phyloP scores from a whole-genome alignment of 495 filamentous ascomycete species.

The Penicillium ochrochloron region DNA sequence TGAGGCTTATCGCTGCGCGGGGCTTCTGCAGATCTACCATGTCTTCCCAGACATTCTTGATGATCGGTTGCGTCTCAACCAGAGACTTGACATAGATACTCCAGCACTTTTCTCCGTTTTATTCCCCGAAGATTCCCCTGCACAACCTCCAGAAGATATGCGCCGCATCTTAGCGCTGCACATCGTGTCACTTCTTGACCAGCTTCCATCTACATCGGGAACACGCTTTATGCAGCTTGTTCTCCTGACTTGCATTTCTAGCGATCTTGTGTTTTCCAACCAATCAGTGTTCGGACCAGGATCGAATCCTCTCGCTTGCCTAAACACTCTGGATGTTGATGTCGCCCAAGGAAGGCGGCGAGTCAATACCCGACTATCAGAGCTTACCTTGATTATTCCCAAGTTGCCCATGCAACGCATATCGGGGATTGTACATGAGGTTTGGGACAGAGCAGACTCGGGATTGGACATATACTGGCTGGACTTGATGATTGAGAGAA shows the following conservation, averaged over 20 bases:
- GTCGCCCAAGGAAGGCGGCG: conserved; percentile 34
- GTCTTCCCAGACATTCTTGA: conserved; percentile 32
- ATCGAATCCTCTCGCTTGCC: conserved; percentile 26
- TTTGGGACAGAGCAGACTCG: conserved; percentile 31
- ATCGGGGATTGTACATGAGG: conserved; percentile 27
- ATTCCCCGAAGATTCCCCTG: conserved; percentile 15
- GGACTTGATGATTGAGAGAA: conserved; percentile 33
- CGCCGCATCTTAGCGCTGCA: conserved; percentile 30
- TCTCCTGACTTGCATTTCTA: conserved; percentile 30
- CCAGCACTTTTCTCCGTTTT: conserved; percentile 29
- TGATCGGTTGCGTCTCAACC: conserved; percentile 21
- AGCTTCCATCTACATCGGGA: conserved; percentile 31
- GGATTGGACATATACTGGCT: conserved; percentile 29
- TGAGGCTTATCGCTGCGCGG: conserved; percentile 32
- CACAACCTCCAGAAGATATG: conserved; percentile 19
- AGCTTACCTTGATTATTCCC: conserved; percentile 32
- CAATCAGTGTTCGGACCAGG: conserved; percentile 27
- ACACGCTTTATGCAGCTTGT: conserved; percentile 33
- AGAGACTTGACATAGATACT: conserved; percentile 14
- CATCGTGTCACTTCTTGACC: conserved; percentile 32
- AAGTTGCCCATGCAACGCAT: conserved; percentile 33
- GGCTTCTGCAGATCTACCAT: conserved; percentile 34
- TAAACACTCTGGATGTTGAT: conserved; percentile 33
- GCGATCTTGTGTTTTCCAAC: conserved; percentile 33
- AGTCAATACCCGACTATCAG: conserved; percentile 30